Evolutionary conservation across 2,329 filamentous ascomycete genomes (phyloP).

Genomic region (Colletotrichum kahawae): DNA sequence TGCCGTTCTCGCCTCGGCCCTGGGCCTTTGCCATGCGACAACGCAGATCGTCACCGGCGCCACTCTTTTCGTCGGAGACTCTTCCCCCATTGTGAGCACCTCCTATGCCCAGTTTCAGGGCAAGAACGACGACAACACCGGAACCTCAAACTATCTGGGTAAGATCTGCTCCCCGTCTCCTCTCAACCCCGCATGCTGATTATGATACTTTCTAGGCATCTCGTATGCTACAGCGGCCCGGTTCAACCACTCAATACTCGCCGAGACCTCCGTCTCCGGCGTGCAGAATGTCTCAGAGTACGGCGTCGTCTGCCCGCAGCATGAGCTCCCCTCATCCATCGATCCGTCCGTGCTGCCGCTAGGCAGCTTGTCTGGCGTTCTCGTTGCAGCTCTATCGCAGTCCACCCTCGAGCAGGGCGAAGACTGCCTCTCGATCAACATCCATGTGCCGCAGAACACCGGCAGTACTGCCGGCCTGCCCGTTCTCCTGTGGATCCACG

Average conservation of each 20-base stretch:
- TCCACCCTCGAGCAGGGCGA: not conserved
- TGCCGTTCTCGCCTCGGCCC: not conserved
- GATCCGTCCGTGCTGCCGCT: not conserved
- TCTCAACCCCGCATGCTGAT: not conserved
- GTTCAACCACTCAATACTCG: not conserved
- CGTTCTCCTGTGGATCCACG: constrained; percentile 1
- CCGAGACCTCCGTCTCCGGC: not conserved
- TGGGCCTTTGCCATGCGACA: not conserved
- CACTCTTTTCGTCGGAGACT: not conserved
- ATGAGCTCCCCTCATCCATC: not conserved
- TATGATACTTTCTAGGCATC: not conserved
- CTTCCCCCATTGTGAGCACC: not conserved
- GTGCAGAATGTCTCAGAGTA: not conserved
- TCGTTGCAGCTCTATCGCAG: not conserved
- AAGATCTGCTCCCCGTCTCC: not conserved
- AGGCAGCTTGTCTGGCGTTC: not conserved
- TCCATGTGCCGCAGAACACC: not conserved
- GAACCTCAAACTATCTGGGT: not conserved
- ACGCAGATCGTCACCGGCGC: not conserved
- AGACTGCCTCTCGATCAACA: not conserved
- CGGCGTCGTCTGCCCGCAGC: not conserved
- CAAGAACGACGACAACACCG: not conserved
- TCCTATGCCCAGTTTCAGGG: not conserved
- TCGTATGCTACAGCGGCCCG: not conserved
- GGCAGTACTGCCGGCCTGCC: not conserved